Base-by-base conservation (phyloP, 2,329 filamentous ascomycete species). In the Penicillium aurantiogriseum region DNA sequence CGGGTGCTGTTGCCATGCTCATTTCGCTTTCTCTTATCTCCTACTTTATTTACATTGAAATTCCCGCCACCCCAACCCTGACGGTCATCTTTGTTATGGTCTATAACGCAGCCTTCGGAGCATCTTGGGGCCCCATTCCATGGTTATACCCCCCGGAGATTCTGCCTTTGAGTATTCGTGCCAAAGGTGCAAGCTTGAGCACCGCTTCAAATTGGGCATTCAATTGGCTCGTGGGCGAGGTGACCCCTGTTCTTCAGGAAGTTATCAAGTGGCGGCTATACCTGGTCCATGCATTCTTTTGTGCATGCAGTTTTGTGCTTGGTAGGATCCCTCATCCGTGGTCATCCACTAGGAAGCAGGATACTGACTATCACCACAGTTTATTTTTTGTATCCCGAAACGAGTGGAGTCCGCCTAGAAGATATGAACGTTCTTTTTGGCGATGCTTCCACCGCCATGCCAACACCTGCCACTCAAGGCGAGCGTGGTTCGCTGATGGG, bases 121-220 rank as follows among this genome's bases (percentile, higher is more conserved):
- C 92, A 71, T 89, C 87, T n/a, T 99, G 94, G 94, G 94, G 94
- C 19, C 94, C 94, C 1, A 96, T 99, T 60, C 94, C 94, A 9
- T 99, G 94, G 94, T 81, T 99, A 17, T 97, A 97, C 74, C 94
- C 94, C 15, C 94, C 94, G n/a, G 94, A 99, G 81, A 99, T 99
- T 77, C 82, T 99, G 43, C 94, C 94, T 5, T 81, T 99, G 59
- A 97, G 92, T 80, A 97, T 97, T 72, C 88, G 94, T 69, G 96
- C 93, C 59, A 97, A 97, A 81, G 94, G 94, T 60, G 93, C 94
- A 53, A 96, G 92, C 83, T 77, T 99, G 73, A 97, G 93, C 59
- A 97, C 94, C 2, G 94, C 94, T 19, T 88, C 92, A 33, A 99
- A 99, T 73, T 99, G 94, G 94, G 92, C 93, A 1, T 96, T 94